Evolutionary conservation across 352 stramenopile genomes (phyloP), one percentile per base, ranked within the genome.

Genomic region (Aphanomyces cochlioides): DNA sequence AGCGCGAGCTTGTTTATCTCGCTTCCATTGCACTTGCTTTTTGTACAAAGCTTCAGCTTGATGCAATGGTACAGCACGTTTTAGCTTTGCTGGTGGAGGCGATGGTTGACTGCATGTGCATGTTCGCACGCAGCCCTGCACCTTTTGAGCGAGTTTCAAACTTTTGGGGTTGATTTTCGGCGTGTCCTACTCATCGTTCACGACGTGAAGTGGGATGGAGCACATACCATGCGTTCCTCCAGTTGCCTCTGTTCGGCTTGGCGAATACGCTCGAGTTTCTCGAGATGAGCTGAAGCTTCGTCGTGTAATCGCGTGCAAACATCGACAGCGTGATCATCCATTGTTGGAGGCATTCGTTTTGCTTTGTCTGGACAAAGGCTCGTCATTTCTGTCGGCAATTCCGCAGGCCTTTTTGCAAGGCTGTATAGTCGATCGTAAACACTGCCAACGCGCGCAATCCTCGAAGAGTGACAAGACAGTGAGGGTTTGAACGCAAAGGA

Each of bases 1-100:
- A 39, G 47, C 67, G 50, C 73, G 72, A 3, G 61, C 69, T 36
- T 90, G 75, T 39, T 84, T 88, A 36, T 72, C 61, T 13, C 77
- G 64, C 69, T 88, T 85, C 84, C 84, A 92, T 34, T 77, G 74
- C 0, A 90, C 21, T 34, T 92, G 84, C 7, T 80, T 78, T 4
- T 80, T 70, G 61, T 86, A 92, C 34, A 92, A 87, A 15, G 72
- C 73, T 5, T 63, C 66, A 6, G 84, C 83, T 15, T 80, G 65
- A 12, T 61, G 17, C 2, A 67, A 59, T 38, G 58, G 7, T 13
- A 47, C 60, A 4, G 75, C 40, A 28, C 19, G 56, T 57, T 54
- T 65, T 0, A 13, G 5, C 38, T n/a, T 7, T 2, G 6, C 34
- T 45, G 19, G n/a, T 39, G 57, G 12, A 28, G 28, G 28, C 28